phyloP scores from a whole-genome alignment of 2,329 filamentous ascomycete genomes.

The Torrubiella hemipterigena region DNA sequence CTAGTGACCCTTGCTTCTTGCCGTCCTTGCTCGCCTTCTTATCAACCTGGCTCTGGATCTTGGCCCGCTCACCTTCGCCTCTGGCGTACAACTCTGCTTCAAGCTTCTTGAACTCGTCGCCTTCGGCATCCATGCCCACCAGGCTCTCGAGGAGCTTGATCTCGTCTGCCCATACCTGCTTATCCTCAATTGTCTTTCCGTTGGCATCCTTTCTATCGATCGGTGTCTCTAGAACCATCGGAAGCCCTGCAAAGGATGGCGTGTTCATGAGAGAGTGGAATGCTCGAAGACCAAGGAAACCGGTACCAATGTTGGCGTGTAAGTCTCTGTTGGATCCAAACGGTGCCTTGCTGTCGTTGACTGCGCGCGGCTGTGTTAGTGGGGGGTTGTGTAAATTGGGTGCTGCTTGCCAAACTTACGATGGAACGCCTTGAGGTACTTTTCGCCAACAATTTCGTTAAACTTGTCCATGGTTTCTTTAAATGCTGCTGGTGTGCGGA shows the following conservation, averaged over 20 bases:
- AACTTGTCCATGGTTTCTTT: slow-evolving; percentile 63
- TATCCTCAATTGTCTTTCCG: slow-evolving; percentile 64
- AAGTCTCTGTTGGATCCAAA: slow-evolving; percentile 71
- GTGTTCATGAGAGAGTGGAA: slow-evolving; percentile 91
- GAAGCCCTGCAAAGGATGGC: slow-evolving; percentile 59
- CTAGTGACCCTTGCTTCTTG: no score
- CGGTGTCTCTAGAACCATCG: slow-evolving; percentile 94
- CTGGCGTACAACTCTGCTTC: slow-evolving; percentile 54
- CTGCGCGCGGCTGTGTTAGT: slow-evolving; percentile 13
- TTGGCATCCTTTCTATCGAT: slow-evolving; percentile 59
- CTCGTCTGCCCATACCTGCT: slow-evolving; percentile 77
- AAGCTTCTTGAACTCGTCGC: slow-evolving; percentile 56
- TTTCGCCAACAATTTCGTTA: slow-evolving; percentile 61
- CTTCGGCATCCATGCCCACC: slow-evolving; percentile 69
- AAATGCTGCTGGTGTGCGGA: slow-evolving; percentile 66
- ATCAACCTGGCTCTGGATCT: slow-evolving; percentile 68
- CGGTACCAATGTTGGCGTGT: slow-evolving; percentile 93
- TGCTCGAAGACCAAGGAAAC: slow-evolving; percentile 78
- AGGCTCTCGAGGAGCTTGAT: slow-evolving; percentile 89
- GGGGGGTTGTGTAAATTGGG: neutral
- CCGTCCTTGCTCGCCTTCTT: slow-evolving; percentile 54
- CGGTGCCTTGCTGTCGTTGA: slow-evolving; percentile 95
- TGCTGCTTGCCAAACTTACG: no score
- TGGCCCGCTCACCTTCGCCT: slow-evolving; percentile 60
- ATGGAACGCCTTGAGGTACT: slow-evolving; percentile 78